Evolutionary conservation across 192 early-diverging fungal genomes (phyloP), one percentile per base, ranked within the genome.

Genomic region (Gryganskiella cystojenkinii): DNA sequence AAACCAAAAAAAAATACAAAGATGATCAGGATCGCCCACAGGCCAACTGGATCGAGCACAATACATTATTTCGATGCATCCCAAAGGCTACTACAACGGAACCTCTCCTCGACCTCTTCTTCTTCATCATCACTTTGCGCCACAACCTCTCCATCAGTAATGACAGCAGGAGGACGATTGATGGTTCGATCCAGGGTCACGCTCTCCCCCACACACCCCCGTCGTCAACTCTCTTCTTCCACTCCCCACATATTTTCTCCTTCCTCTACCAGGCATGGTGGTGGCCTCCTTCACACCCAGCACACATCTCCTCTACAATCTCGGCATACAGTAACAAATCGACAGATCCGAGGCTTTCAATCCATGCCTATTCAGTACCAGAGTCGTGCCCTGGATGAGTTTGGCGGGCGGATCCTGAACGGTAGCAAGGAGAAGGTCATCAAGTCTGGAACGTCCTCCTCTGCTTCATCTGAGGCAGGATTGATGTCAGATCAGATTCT

Each of bases 21-120:
- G 15, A 71, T 75, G 71, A 65, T 67, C 34, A 67, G 71, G 42
- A 67, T 75, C 35, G 47, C 71, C 20, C 64, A 59, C 42, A 75
- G 55, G 34, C 51, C 63, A 53, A 10, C 64, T 11, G 58, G 64
- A 17, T 17, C 42, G 22, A 49, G 24, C 58, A 64, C 64, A 8
- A 56, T 47, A 67, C 33, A 40, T 11, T 61, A 28, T 25, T 24
- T 67, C 47, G 64, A 61, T 28, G 57, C 42, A 45, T 61, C 63
- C 2, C 56, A 60, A 13, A 67, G 52, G 47, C 19, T 67, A 25
- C 22, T 61, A 25, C 63, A 67, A 56, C 55, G 64, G 35, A 67
- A 55, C 43, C 37, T 35, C 37, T 27, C 64, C 17, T 64, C 61
- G 0, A 35, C 31, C 59, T 22, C 44, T 22, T 15, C 60, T 5